Evolutionary conservation across 257 asterid species (phyloP).

Genomic region (Fraxinus pennsylvanica): DNA sequence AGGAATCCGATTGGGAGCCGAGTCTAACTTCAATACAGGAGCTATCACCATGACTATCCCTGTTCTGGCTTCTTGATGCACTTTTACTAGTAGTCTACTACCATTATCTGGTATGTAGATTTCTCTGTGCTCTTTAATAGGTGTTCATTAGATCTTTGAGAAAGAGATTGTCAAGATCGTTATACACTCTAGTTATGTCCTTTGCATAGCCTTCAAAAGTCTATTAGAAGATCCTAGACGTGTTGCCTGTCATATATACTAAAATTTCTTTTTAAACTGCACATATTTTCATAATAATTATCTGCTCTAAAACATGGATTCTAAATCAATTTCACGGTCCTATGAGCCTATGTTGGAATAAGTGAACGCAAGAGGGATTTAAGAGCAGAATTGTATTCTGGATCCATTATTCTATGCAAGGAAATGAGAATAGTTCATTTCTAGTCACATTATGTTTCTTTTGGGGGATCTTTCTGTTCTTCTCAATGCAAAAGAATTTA

Average conservation of each 20-base stretch:
- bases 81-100: not conserved
- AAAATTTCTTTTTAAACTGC: not conserved
- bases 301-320: not conserved
- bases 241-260: not conserved
- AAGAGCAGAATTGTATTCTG: not conserved
- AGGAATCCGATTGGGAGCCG: constrained; percentile 26
- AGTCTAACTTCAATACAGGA: constrained; percentile 56
- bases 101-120: constrained; percentile 25
- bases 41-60: constrained; percentile 53
- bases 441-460: not conserved
- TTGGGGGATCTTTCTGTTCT: not conserved
- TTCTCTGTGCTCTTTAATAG: constrained; percentile 17
- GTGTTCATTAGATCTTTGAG: constrained; percentile 10
- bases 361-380: constrained; percentile 9
- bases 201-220: not conserved
- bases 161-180: constrained; percentile 2
- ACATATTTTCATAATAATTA: not conserved
- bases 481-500: not conserved
- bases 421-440: not conserved
- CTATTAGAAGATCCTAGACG: constrained; percentile 3
- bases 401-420: not conserved
- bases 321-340: not conserved
- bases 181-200: not conserved
- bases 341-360: not conserved
- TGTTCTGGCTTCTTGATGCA: not conserved